phyloP scores from a whole-genome alignment of 176 grass and related monocot genomes.

The Metroxylon sagu region DNA sequence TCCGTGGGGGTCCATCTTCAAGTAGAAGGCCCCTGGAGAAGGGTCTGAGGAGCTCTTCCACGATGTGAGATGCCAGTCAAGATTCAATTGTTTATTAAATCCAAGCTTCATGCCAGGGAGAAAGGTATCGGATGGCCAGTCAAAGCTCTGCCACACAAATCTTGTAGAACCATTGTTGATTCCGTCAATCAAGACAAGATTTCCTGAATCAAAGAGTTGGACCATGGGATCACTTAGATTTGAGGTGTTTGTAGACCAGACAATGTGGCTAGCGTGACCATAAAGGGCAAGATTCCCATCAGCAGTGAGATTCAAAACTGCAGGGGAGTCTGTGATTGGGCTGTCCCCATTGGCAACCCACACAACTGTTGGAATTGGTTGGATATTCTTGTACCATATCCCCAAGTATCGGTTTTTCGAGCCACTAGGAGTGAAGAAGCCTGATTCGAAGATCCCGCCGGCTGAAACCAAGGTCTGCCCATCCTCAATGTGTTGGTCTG shows the following conservation, averaged over 20 bases:
- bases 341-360: conserved; percentile 3
- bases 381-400: not conserved
- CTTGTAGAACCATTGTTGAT: conserved; percentile 20
- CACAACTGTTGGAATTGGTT: not conserved
- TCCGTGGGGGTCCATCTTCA: conserved; percentile 29
- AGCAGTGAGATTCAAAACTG: not conserved
- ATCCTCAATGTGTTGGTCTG: not conserved
- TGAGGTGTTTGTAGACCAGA: conserved; percentile 1
- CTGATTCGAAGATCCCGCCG: not conserved
- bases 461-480: not conserved
- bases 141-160: conserved; percentile 48
- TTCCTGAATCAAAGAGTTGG: conserved; percentile 30
- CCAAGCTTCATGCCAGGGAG: conserved; percentile 39
- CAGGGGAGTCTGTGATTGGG: not conserved
- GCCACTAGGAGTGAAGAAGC: not conserved
- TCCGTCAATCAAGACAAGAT: conserved; percentile 25
- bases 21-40: conserved; percentile 22
- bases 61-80: conserved; percentile 29
- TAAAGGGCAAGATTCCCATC: not conserved
- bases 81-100: conserved; percentile 24
- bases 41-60: conserved; percentile 35
- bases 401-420: not conserved
- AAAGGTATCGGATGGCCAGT: conserved; percentile 39
- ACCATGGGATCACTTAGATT: conserved; percentile 3
- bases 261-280: not conserved